These are phyloP conservation scores for Ophiostoma angusticollis DNA, from an alignment of 2,329 filamentous ascomycete genomes.

Conservation along the genomic window DNA sequence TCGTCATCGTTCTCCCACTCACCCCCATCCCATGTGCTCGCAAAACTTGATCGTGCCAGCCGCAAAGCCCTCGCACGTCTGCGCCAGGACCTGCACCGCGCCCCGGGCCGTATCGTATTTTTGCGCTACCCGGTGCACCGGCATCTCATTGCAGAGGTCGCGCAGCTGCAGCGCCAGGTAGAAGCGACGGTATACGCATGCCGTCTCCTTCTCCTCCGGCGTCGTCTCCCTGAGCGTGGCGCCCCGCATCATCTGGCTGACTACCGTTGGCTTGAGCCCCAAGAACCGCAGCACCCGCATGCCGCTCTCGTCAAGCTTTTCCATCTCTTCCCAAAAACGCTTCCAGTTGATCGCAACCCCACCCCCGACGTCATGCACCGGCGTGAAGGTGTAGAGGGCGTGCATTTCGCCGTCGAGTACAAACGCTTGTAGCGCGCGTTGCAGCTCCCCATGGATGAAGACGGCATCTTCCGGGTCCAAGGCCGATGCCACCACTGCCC, in stretches of 20 bases:
- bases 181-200: conserved; percentile 56
- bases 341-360: conserved; percentile 52
- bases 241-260: conserved; percentile 59
- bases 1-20: conserved; percentile 15
- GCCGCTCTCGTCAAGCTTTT: conserved; percentile 56
- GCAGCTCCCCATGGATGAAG: conserved; percentile 58
- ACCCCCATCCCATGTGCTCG: conserved; percentile 62
- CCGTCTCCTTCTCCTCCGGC: conserved; percentile 43
- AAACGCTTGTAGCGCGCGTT: conserved; percentile 54
- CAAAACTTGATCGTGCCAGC: conserved; percentile 72
- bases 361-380: conserved; percentile 40
- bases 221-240: conserved; percentile 51
- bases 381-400: conserved; percentile 64
- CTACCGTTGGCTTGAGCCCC: conserved; percentile 52
- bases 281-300: conserved; percentile 55
- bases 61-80: conserved; percentile 66
- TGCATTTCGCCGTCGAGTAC: conserved; percentile 76
- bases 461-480: conserved; percentile 63
- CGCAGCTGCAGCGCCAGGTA: conserved; percentile 67
- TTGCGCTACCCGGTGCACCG: conserved; percentile 53
- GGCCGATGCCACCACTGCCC: conserved; percentile 58
- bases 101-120: conserved; percentile 62
- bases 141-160: conserved; percentile 64
- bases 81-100: conserved; percentile 56
- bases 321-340: conserved; percentile 58